Base-by-base conservation (phyloP, 441 rosid genomes). In the Populus tomentosa region DNA sequence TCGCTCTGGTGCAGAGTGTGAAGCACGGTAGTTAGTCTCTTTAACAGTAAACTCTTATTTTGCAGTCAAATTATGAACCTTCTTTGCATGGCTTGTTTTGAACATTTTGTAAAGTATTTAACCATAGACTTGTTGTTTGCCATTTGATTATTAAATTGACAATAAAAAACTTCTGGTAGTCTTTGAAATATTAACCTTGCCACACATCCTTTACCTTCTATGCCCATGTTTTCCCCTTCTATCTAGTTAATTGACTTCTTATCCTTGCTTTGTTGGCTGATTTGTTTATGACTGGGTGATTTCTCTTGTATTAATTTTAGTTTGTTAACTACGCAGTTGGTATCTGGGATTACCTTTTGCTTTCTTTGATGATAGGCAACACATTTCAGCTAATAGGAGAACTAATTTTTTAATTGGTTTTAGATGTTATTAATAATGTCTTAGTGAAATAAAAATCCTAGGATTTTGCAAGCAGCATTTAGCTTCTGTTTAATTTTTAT, bases 1-100 rank as follows among this genome's bases (percentile, higher is more conserved):
- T 85, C 97, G 87, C 68, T 84, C 90, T 81, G 94, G 95, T 83
- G 88, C 95, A 75, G 98, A 94, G 86, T 96, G 99, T 79, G 91
- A 90, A 86, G 89, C 97, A 79, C 91, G 86, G 98, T 96, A 89
- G 85, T 82, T 64, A 69, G 68, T 66, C 40, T 59, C 56, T 77
- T 71, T 59, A 69, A 38, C 46, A 72, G 69, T 78, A 69, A 42
- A 66, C 8, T 32, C 36, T 38, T 42, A 42, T 62, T 59, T 6
- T 67, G 18, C 36, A 1, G 24, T 10, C 30, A 35, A 71, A 66
- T 67, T 71, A 24, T 78, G 23, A 69, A 36, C 10, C 70, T n/a
- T 75, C 26, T 26, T 11, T 35, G 6, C 53, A 18, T 70, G 61
- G 18, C 38, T 42, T 63, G 23, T 75, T 33, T 56, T 46, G 42